Percentiles rank a stretch among this genome's conserved stretches.
Evolutionary conservation across 768 basidiomycete species (phyloP).

Genomic region (Phlegmacium glaucopus): DNA sequence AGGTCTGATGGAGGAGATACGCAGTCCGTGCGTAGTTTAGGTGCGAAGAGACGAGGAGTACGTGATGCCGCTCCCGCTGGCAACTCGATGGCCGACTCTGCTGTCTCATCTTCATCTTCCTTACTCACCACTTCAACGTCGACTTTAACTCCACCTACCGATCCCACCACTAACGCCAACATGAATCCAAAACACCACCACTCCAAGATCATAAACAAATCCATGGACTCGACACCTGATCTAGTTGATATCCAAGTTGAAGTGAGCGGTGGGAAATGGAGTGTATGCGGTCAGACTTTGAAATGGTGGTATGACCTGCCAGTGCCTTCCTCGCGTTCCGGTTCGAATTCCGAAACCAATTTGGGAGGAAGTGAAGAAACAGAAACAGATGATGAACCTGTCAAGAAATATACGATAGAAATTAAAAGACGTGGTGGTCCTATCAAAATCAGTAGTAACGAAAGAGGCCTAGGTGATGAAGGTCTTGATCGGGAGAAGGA

Average conservation of each 20-base stretch:
- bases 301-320: conserved; percentile 55
- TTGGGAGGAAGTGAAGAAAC: too few relatives aligned
- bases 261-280: conserved; percentile 40
- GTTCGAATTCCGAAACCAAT: too few relatives aligned
- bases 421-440: too few relatives aligned
- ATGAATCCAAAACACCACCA: conserved; percentile 3
- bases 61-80: background rate
- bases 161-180: conserved; percentile 5
- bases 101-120: background rate
- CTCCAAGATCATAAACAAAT: conserved; percentile 8
- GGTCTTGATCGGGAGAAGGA: too few relatives aligned
- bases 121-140: background rate
- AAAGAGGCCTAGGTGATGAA: too few relatives aligned
- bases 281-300: conserved; percentile 44
- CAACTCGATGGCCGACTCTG: background rate
- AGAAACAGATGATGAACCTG: too few relatives aligned
- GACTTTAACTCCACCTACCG: background rate
- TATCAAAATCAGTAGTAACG: too few relatives aligned
- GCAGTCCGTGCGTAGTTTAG: too few relatives aligned
- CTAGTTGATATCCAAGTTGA: conserved; percentile 38
- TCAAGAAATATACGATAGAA: too few relatives aligned
- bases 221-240: conserved; percentile 6
- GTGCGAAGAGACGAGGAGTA: background rate
- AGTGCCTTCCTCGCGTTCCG: too few relatives aligned
- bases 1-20: conserved; percentile 6